phyloP scores from a whole-genome alignment of 2,329 filamentous ascomycete species.

The Onygena corvina region DNA sequence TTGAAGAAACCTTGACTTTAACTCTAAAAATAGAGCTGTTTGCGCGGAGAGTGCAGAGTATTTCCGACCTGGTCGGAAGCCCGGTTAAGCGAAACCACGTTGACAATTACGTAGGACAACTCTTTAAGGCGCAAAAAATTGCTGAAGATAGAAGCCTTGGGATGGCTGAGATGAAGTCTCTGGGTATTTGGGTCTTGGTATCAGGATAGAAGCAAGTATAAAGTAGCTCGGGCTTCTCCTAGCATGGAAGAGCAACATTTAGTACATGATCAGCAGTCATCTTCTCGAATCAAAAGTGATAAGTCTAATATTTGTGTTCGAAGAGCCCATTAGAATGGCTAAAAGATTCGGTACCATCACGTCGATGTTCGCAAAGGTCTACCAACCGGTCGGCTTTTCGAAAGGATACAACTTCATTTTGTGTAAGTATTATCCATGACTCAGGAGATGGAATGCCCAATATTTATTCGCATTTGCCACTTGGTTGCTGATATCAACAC shows the following conservation, averaged over 20 bases:
- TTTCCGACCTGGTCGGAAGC: neutral
- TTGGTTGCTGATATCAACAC: neutral
- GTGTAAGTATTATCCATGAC: neutral
- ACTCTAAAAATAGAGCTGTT: neutral
- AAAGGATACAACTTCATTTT: constrained; percentile 13
- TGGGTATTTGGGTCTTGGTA: neutral
- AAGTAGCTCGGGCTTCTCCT: neutral
- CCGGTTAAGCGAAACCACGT: neutral
- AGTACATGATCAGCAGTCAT: neutral
- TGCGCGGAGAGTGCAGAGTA: neutral
- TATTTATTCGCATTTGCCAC: too few relatives aligned
- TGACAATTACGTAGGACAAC: neutral
- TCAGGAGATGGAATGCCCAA: neutral
- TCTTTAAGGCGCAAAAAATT: neutral
- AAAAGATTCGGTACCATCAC: neutral
- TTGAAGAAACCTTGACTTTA: neutral
- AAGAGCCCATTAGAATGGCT: neutral
- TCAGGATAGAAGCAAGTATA: neutral
- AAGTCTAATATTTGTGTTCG: too few relatives aligned
- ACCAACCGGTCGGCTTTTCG: constrained; percentile 1
- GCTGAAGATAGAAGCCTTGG: neutral
- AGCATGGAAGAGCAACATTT: neutral
- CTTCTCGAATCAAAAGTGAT: too few relatives aligned
- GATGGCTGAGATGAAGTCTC: too few relatives aligned
- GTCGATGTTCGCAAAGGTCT: neutral